Percentiles rank a stretch among this genome's conserved stretches.
These are phyloP conservation scores for Alternaria sp. DNA, from an alignment of 2,329 filamentous ascomycete genomes.

Conservation along the genomic window DNA sequence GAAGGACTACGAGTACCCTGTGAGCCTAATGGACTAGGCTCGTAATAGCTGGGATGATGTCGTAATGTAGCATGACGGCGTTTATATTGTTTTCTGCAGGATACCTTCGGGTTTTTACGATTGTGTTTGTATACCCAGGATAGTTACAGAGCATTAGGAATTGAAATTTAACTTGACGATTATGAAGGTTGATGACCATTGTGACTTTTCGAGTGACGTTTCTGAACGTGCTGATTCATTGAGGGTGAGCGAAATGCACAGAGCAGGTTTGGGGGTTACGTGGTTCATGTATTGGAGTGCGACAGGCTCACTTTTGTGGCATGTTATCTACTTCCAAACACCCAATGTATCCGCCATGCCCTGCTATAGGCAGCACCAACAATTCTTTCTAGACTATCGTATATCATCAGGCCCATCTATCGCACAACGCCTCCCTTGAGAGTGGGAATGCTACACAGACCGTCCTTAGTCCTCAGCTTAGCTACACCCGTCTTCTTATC, in stretches of 20 bases:
- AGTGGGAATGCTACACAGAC: slow-evolving; percentile 81
- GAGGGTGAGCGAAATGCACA: too few relatives aligned
- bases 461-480: slow-evolving; percentile 77
- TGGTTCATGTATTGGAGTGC: not conserved
- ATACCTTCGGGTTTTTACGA: slow-evolving; percentile 5
- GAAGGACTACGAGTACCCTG: slow-evolving; percentile 25
- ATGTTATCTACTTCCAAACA: not conserved
- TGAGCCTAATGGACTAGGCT: slow-evolving; percentile 25
- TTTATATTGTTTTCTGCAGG: not conserved
- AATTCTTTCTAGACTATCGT: not conserved
- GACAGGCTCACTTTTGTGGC: not conserved
- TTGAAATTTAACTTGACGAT: slow-evolving; percentile 6
- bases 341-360: not conserved
- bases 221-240: not conserved
- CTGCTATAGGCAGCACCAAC: not conserved
- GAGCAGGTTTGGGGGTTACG: not conserved
- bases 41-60: not conserved
- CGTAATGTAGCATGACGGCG: slow-evolving; percentile 5
- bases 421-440: slow-evolving; percentile 82
- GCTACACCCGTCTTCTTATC: slow-evolving; percentile 62
- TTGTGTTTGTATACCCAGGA: slow-evolving; percentile 12
- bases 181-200: not conserved
- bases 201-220: not conserved
- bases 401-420: slow-evolving; percentile 54
- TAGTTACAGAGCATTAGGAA: slow-evolving; percentile 12